Evolutionary conservation across 208 protist species (phyloP), one percentile per base, ranked within the genome.

Genomic region (Leishmania arabica): DNA sequence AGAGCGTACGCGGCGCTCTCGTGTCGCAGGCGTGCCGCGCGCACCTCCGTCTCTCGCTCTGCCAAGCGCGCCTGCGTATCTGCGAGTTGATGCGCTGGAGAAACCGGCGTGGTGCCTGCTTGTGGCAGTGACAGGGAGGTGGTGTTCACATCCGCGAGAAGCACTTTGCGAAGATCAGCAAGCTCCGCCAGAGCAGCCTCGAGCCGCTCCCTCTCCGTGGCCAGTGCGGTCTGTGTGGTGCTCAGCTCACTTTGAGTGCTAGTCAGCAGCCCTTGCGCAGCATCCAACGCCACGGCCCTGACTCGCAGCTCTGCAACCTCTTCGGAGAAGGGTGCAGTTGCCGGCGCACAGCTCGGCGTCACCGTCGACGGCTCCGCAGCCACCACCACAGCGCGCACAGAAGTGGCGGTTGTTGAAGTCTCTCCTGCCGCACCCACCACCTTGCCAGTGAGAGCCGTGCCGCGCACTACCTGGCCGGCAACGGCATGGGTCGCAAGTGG

Each of bases 1-100:
- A 75, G 47, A 11, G 78, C 79, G 77, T 92, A 94, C 31, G 81
- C 34, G 5, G 75, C 80, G 49, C 77, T 75, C 42, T 85, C 77
- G 73, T 69, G 40, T 45, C 75, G 75, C 54, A 78, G 60, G 31
- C 65, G 75, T n/a, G 62, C 54, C 40, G 75, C 77, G 42, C 54
- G 69, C 34, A 56, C 60, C 24, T 72, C 42, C 15, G 69, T 24
- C 71, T 85, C 82, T 53, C 49, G 68, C 58, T 69, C 34, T 54
- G 70, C 72, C 27, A 73, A 49, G 13, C 62, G 42, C 3, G 42
- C 49, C 82, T 85, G 82, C n/a, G 76, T 56, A 64, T 85, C 69
- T 37, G 77, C 6, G 72, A 77, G 34, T 21, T 34, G 69, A 54
- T 73, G 69, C 69, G 69, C 69, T 9, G 24, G 3, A 54, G 69